These are phyloP conservation scores for Coemansia sp. DNA, from an alignment of 192 early-diverging fungal genomes.

Conservation along the genomic window DNA sequence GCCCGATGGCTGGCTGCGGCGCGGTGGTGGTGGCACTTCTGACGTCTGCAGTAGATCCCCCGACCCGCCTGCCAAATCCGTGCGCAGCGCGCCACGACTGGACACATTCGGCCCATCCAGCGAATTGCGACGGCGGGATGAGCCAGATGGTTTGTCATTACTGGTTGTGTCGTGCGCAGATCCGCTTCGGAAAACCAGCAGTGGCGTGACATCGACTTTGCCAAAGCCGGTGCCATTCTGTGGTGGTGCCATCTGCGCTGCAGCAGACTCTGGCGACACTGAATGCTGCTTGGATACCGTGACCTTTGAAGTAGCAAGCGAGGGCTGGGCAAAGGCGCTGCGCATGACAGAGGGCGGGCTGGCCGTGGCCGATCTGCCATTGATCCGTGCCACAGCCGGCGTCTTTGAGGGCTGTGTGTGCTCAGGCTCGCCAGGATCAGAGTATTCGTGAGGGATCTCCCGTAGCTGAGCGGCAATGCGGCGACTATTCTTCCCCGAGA, in stretches of 20 bases:
- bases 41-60: not conserved
- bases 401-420: not conserved
- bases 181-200: conserved; percentile 19
- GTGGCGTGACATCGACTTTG: not conserved
- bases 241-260: not conserved
- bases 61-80: not conserved
- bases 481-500: conserved; percentile 13
- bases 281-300: conserved; percentile 35
- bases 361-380: not conserved
- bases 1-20: conserved; percentile 14
- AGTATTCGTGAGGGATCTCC: not conserved
- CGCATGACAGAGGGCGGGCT: not conserved
- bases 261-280: conserved; percentile 24
- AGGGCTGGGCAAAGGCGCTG: conserved; percentile 29
- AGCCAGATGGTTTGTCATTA: not conserved
- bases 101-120: conserved; percentile 31
- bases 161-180: conserved; percentile 11
- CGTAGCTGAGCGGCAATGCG: conserved; percentile 1
- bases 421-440: not conserved
- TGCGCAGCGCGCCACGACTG: conserved; percentile 1
- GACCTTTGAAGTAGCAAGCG: conserved; percentile 24
- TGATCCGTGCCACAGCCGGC: not conserved
- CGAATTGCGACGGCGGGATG: conserved; percentile 27
- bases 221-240: not conserved
- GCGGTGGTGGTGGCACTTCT: not conserved